Percentiles rank a stretch among this genome's conserved stretches.
These are phyloP conservation scores for Spinellus fusiger DNA, from an alignment of 192 early-diverging fungal species.

Conservation along the genomic window DNA sequence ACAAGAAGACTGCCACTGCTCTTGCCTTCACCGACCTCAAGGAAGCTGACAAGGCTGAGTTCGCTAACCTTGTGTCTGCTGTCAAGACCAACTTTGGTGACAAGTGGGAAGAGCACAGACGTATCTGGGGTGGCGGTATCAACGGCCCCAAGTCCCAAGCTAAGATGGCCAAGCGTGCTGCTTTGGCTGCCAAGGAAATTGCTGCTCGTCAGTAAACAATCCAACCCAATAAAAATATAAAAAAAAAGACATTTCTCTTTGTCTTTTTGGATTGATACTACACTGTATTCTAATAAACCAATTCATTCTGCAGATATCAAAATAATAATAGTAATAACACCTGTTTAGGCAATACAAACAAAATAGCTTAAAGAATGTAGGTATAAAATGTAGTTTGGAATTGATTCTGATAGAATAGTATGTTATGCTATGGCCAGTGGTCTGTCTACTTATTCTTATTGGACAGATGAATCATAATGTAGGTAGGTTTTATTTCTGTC, in stretches of 20 bases:
- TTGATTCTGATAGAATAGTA: too few relatives aligned
- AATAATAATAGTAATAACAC: not conserved
- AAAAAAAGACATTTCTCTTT: not conserved
- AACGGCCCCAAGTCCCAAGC: conserved; percentile 90
- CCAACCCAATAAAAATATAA: not conserved
- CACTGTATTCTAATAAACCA: too few relatives aligned
- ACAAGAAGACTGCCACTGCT: conserved; percentile 99
- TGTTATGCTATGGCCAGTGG: too few relatives aligned
- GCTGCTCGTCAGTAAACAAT: conserved; percentile 38
- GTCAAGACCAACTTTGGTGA: conserved; percentile 95
- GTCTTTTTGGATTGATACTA: not conserved
- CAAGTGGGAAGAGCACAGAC: conserved; percentile 87
- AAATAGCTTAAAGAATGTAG: too few relatives aligned
- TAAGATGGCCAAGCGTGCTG: conserved; percentile 73
- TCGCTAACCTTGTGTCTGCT: conserved; percentile 80
- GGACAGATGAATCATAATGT: too few relatives aligned
- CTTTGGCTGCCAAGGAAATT: conserved; percentile 40
- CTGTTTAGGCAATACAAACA: not conserved
- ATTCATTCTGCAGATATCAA: not conserved
- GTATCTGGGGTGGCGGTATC: conserved; percentile 97
- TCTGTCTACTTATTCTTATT: too few relatives aligned
- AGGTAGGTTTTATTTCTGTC: too few relatives aligned
- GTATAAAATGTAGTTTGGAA: too few relatives aligned
- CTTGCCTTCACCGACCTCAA: conserved; percentile 90
- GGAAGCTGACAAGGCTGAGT: conserved; percentile 91